A percentile compares a stretch with the other conserved stretches of the same genome.
These are phyloP conservation scores for Leptosphaerulina australis DNA, from an alignment of 2,329 filamentous ascomycete genomes.

Conservation along the genomic window DNA sequence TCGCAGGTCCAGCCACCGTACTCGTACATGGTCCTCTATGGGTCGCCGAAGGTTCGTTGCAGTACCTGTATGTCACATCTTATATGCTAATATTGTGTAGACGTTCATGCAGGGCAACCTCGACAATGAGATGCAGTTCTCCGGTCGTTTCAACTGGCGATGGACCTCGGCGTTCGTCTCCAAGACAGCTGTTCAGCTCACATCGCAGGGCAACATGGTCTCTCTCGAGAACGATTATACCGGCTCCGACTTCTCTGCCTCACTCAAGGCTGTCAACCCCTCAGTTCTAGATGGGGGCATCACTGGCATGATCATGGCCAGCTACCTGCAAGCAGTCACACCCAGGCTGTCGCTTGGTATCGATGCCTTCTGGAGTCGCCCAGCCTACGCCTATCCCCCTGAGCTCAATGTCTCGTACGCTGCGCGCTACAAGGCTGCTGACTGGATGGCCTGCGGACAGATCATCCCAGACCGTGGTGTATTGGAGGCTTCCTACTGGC, in stretches of 20 bases:
- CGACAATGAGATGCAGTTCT: constrained; percentile 88
- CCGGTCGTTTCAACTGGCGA: constrained; percentile 90
- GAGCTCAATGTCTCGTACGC: constrained; percentile 90
- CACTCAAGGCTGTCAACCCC: constrained; percentile 94
- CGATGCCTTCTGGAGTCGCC: constrained; percentile 92
- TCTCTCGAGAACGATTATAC: constrained; percentile 96
- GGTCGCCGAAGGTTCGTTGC: constrained; percentile 80
- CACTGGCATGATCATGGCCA: constrained; percentile 94
- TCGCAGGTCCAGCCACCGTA: constrained; percentile 89
- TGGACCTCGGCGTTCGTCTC: constrained; percentile 81
- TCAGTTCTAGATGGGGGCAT: constrained; percentile 88
- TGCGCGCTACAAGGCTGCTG: constrained; percentile 85
- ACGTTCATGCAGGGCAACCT: constrained; percentile 94
- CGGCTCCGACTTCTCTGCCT: constrained; percentile 90
- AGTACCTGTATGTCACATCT: constrained; percentile 6
- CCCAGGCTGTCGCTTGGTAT: constrained; percentile 84
- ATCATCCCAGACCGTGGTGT: constrained; percentile 86
- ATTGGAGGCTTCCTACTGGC: constrained; percentile 87
- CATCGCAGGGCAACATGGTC: constrained; percentile 84
- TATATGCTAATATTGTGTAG: constrained; percentile 56
- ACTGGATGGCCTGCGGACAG: constrained; percentile 93
- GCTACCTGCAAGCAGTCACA: constrained; percentile 93
- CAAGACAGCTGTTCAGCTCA: constrained; percentile 87
- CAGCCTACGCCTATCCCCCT: constrained; percentile 81
- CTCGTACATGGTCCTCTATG: constrained; percentile 91